Percentiles rank a stretch among this genome's conserved stretches.
Conservation (phyloP, 192 early-diverging fungal species). For the Cladochytrium replicatum region DNA sequence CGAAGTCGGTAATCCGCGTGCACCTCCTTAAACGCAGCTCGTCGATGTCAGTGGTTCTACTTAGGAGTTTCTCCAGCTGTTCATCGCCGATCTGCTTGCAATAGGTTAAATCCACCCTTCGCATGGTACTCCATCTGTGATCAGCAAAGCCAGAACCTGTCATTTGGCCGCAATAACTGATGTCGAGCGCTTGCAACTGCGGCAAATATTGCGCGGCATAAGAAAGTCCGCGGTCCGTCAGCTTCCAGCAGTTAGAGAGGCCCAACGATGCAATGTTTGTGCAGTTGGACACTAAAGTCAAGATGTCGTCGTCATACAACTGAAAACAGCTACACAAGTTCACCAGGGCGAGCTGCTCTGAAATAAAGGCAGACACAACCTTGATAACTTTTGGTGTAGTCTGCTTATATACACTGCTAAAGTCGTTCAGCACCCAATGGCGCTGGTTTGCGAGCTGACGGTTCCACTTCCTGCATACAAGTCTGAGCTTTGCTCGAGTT, state of each 20-base stretch:
- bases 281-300: constrained; percentile 18
- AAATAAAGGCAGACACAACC: constrained; percentile 8
- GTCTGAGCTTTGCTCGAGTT: constrained; percentile 13
- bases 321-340: constrained; percentile 32
- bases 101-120: constrained; percentile 30
- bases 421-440: constrained; percentile 28
- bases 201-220: constrained; percentile 16
- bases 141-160: constrained; percentile 30
- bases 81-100: constrained; percentile 42
- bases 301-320: constrained; percentile 27
- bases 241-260: constrained; percentile 44
- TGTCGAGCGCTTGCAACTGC: constrained; percentile 20
- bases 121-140: constrained; percentile 27
- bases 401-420: constrained; percentile 17
- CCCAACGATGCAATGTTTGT: constrained; percentile 27
- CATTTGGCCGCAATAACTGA: constrained; percentile 44
- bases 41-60: constrained; percentile 24
- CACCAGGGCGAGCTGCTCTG: constrained; percentile 14
- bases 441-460: constrained; percentile 14
- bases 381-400: constrained; percentile 7
- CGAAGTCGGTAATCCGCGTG: constrained; percentile 35
- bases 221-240: constrained; percentile 35
- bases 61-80: constrained; percentile 34
- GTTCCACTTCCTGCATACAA: constrained; percentile 23
- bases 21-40: constrained; percentile 31